Conservation (phyloP, 805 yeast genomes). For the Saccharomyces paradoxus region DNA sequence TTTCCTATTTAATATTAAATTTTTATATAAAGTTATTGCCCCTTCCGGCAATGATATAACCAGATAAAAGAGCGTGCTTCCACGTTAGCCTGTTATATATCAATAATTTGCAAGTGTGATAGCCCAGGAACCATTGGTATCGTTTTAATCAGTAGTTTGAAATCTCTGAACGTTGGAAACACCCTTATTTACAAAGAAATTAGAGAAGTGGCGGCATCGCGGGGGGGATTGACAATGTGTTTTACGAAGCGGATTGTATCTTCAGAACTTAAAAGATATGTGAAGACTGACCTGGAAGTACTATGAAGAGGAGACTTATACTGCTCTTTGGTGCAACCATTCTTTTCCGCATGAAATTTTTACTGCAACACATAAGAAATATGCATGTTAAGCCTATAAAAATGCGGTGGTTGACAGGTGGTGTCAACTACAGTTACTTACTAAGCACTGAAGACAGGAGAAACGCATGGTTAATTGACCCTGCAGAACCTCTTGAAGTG, state of each 20-base stretch:
- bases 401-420: constrained; percentile 93
- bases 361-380: constrained; percentile 29
- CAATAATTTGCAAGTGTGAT: background rate
- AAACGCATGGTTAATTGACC: constrained; percentile 80
- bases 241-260: background rate
- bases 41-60: background rate
- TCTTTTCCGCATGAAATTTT: background rate
- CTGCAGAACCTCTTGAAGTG: constrained; percentile 78
- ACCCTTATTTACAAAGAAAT: background rate
- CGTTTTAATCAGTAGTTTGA: background rate
- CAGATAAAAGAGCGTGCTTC: background rate
- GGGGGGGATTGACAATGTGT: background rate
- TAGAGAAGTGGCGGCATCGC: background rate
- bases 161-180: too few species aligned
- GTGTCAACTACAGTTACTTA: constrained; percentile 75
- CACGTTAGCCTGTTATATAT: background rate
- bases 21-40: background rate
- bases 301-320: background rate
- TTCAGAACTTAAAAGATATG: background rate
- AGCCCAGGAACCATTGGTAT: background rate
- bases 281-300: background rate
- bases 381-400: constrained; percentile 82
- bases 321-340: background rate
- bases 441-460: constrained; percentile 51
- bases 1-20: background rate